Base-by-base conservation (phyloP, 2,329 filamentous ascomycete genomes). In the Colletotrichum eremochloae region DNA sequence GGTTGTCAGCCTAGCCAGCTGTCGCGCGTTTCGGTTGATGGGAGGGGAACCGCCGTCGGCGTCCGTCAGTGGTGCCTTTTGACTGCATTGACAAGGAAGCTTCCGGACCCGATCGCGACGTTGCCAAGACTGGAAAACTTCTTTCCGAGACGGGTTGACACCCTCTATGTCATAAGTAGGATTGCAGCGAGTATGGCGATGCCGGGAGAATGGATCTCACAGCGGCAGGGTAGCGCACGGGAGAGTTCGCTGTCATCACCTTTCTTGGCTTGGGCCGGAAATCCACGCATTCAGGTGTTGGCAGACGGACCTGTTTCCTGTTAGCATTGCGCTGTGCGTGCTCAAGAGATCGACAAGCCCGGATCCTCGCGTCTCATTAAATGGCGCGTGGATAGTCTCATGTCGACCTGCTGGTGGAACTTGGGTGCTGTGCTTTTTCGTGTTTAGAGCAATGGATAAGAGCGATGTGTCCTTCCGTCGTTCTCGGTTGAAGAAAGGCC, bases 71-170 rank as follows among this genome's bases (percentile, higher is more conserved):
- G 14, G 57, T 68, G 20, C 18, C n/a, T 1, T n/a, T n/a, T 36
- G 8, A 29, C 50, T 42, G 63, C 56, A 44, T 56, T 36, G 33
- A 50, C 24, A 29, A 57, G 31, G 50, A 36, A 48, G 55, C 56
- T 71, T 52, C 15, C 57, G 33, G 40, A 31, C 29, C 36, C 63
- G 58, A n/a, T 44, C 36, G 57, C 50, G 40, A 71, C 64, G 56
- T 52, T 57, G 64, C 68, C 68, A 71, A 71, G 68, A 36, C 46
- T 71, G 33, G 36, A 40, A 56, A 20, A 44, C n/a, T 29, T n/a
- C 24, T 50, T 33, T 57, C 57, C 42, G 56, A 42, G n/a, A 18
- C 6, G 9, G 33, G 61, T 56, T 61, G 55, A 67, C 56, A 62
- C 68, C 62, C 38, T 56, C 14, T 48, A 55, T 40, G 68, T 67